Percentiles rank a stretch among this genome's conserved stretches.
Evolutionary conservation across 176 grass and related monocot genomes (phyloP).

Genomic region (Pontederia paniculata): DNA sequence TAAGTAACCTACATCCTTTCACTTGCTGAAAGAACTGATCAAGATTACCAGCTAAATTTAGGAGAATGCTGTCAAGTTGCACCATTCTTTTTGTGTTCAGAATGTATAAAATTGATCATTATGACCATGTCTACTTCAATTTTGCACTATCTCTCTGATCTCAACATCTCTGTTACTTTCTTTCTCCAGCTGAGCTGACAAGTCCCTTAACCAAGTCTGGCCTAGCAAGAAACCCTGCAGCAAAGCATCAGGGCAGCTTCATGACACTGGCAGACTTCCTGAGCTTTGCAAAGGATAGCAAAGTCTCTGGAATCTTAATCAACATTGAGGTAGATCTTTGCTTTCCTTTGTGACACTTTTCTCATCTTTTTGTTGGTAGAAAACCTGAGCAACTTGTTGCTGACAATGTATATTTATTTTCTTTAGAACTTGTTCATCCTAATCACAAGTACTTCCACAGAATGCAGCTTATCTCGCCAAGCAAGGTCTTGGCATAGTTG

Average conservation of each 20-base stretch:
- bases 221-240: constrained; percentile 62
- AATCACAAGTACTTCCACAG: constrained; percentile 22
- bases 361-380: not conserved
- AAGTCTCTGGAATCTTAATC: constrained; percentile 47
- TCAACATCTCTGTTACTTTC: too few relatives aligned
- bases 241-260: constrained; percentile 57
- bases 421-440: too few relatives aligned
- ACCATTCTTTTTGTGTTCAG: too few relatives aligned
- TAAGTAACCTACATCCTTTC: constrained; percentile 22
- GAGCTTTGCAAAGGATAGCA: constrained; percentile 42
- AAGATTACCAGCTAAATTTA: not conserved
- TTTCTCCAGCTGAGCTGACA: too few relatives aligned
- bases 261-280: constrained; percentile 45
- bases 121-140: too few relatives aligned
- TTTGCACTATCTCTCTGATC: not conserved
- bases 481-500: constrained; percentile 55
- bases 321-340: constrained; percentile 45
- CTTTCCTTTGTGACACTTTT: not conserved
- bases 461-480: constrained; percentile 61
- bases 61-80: too few relatives aligned
- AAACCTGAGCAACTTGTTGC: not conserved
- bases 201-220: constrained; percentile 36
- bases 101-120: too few relatives aligned
- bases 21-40: not conserved
- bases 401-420: too few relatives aligned